Base-by-base conservation (phyloP, 371 early-diverging fungal genomes). In the Lichtheimia ramosa region DNA sequence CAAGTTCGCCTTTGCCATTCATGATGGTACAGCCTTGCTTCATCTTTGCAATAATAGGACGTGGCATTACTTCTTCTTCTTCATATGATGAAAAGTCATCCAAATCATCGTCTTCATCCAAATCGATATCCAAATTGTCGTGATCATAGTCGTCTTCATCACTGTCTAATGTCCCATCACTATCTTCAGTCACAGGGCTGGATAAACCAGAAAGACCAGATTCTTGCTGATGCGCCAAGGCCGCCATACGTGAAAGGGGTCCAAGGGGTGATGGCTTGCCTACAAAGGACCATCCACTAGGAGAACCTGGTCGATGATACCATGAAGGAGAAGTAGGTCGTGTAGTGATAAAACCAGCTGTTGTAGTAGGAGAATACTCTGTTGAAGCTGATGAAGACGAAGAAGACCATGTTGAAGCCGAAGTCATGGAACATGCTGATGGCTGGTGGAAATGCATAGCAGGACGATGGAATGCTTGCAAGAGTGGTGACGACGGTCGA, bases 1-100 rank as follows among this genome's bases (percentile, higher is more conserved):
- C 64, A 62, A 78, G 66, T 50, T 79, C 73, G 25, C 80, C 77
- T 51, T 66, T 76, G 6, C 75, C 75, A 50, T 76, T 79, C 71
- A 79, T 66, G 15, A 79, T 74, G 0, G 75, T 79, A 34, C 53
- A 51, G 42, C 80, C 80, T 40, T 71, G 58, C 23, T 69, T 73
- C 12, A 75, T 59, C 43, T 63, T 74, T 8, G 78, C 78, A 1
- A 77, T 75, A 12, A 77, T 42, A 34, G 34, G 34, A 34, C 34
- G 34, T 34, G 34, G 34, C 7, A 18, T 40, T 49, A 39, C 58
- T 48, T 61, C 61, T 13, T 53, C 55, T 54, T 52, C 52, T 53
- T 43, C 43, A 6, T 41, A 50, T 5, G 50, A 41, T 3, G 42
- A 28, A 15, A 46, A 43, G 18, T 67, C 61, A 51, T 61, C 56